Base-by-base conservation (phyloP, 306 rosid species). In the Fragaria ananassa region DNA sequence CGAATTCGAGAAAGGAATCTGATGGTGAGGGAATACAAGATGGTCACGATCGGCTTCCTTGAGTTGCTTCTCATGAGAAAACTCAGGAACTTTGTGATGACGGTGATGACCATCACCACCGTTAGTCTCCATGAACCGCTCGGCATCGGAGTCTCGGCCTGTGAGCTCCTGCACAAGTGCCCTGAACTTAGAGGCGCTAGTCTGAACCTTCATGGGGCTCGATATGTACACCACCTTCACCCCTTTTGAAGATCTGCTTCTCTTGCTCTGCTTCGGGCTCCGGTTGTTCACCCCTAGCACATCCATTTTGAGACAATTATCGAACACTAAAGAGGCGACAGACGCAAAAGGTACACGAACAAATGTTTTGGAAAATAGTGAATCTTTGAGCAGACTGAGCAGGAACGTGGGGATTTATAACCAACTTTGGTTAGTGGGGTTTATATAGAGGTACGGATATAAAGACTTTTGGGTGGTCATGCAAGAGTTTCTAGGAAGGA, bases 161-260 rank as follows among this genome's bases (percentile, higher is more conserved):
- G 98, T 93, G 76, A 93, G 93, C 71, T 93, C 91, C 79, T 93
- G 98, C 29, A 93, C 98, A 25, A 93, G 90, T 12, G 96, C 91
- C 77, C 98, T 84, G 63, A 93, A 93, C 77, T 89, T 86, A 0
- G 98, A 85, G 15, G 94, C 96, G 79, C 88, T 86, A 0, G 98
- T 83, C 73, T 87, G 80, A 7, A 93, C 96, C 87, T 93, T 93
- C 85, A 93, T 85, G 5, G 98, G 98, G 76, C 86, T 93, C 4
- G 98, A 89, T 75, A 93, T 93, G 83, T 93, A 93, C 13, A 89
- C 91, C 1, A 93, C 96, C 54, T 89, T 90, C 46, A 93, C 81
- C 15, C 79, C 85, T 65, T 85, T 88, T 25, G 71, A 17, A 9
- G 61, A 39, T n/a, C 73, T 84, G 58, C 74, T 79, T 80, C 80